These are phyloP conservation scores for Raphanus hybrid DNA, from an alignment of 441 rosid genomes.

Conservation along the genomic window DNA sequence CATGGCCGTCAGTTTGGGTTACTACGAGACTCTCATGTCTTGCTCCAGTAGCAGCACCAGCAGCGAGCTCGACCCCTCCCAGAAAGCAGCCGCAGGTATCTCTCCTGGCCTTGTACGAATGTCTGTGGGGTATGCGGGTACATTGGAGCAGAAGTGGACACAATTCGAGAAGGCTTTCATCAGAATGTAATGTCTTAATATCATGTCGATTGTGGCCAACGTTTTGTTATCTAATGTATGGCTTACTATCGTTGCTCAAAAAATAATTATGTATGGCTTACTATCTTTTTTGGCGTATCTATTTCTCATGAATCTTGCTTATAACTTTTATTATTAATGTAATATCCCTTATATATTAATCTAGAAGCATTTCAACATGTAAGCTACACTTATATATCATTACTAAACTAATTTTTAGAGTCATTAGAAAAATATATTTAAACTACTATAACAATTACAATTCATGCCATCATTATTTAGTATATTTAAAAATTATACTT, in stretches of 20 bases:
- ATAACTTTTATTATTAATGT: not conserved
- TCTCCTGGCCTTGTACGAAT: constrained; percentile 87
- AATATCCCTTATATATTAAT: not conserved
- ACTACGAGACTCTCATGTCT: constrained; percentile 92
- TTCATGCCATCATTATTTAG: not conserved
- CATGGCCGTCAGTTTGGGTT: constrained; percentile 97
- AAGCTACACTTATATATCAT: too few species aligned
- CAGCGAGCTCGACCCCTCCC: constrained; percentile 70
- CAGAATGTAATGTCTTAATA: constrained; percentile 48
- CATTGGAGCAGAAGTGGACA: constrained; percentile 84
- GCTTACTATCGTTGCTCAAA: not conserved
- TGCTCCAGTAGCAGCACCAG: constrained; percentile 96
- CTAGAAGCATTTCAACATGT: not conserved
- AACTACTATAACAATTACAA: not conserved
- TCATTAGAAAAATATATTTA: not conserved
- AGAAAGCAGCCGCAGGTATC: constrained; percentile 77
- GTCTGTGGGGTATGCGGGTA: constrained; percentile 87
- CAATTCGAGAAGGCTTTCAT: constrained; percentile 81
- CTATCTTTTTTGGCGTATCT: not conserved
- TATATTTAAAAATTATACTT: not conserved
- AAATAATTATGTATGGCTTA: not conserved
- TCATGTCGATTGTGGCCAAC: constrained; percentile 1
- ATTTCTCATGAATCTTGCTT: not conserved
- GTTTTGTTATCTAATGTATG: not conserved
- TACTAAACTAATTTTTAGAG: too few species aligned